Base-by-base conservation (phyloP, 2,329 filamentous ascomycete species). In the Allantophomopsis cytisporea region DNA sequence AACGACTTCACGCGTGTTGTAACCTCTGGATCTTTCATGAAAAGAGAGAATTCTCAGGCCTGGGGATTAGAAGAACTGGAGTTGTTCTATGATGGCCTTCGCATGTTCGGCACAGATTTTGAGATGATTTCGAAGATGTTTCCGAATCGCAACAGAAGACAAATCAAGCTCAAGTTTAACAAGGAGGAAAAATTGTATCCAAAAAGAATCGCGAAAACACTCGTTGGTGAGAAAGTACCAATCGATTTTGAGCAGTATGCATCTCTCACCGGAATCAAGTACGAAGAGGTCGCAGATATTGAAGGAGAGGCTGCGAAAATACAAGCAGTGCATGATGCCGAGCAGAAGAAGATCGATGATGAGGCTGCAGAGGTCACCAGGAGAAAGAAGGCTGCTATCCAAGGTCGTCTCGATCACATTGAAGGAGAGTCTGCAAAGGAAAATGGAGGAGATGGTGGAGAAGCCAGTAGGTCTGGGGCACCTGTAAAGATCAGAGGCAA, bases 41-140 rank as follows among this genome's bases (percentile, higher is more conserved):
- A 83, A 54, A 61, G 76, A 53, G 62, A 71, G 58, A 73, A 76
- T 41, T 66, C 72, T 18, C 76, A 80, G 47, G 65, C 71, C 23
- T 93, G 85, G 85, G 74, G 68, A 37, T 67, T 73, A n/a, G 70
- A 73, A 11, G 73, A 79, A 43, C 89, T 81, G 3, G 78, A 83
- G 40, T 65, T 73, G 35, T 91, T 91, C 60, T 91, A 87, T 63
- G 71, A 78, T 20, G 79, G 76, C 1, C 66, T 93, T 2, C 63
- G 68, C 41, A 82, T 80, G 68, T 88, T 86, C 52, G 85, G 85
- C 41, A 89, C 83, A 2, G 83, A 89, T 54, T 93, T 91, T 54
- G 71, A 80, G 55, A 83, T 84, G 60, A 87, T 93, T 49, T 71
- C 73, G 43, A 73, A 75, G 49, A 76, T 87, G 69, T 88, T 93